Evolutionary conservation across 2,329 filamentous ascomycete genomes (phyloP).

Genomic region (Emergomyces africanus): DNA sequence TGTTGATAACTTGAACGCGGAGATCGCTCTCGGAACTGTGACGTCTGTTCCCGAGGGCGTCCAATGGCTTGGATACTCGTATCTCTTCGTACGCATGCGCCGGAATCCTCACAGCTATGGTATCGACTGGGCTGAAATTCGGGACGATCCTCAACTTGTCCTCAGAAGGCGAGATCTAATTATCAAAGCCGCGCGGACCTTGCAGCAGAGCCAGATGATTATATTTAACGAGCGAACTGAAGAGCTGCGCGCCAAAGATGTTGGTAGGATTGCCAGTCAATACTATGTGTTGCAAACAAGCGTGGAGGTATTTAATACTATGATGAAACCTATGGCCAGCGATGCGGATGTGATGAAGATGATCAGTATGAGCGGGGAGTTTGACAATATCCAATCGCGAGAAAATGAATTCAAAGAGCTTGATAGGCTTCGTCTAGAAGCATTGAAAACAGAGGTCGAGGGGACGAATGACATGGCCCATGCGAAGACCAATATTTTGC

Average conservation of each 20-base stretch:
- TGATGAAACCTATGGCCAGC: conserved; percentile 76
- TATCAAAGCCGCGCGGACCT: conserved; percentile 71
- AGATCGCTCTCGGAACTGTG: conserved; percentile 86
- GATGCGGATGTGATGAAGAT: conserved; percentile 91
- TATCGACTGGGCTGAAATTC: conserved; percentile 85
- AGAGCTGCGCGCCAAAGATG: conserved; percentile 84
- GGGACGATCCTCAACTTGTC: conserved; percentile 77
- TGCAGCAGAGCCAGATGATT: conserved; percentile 96
- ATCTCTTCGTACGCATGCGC: conserved; percentile 93
- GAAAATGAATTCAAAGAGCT: conserved; percentile 86
- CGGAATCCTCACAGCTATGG: conserved; percentile 84
- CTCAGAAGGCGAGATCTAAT: conserved; percentile 74
- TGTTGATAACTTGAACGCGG: conserved; percentile 93
- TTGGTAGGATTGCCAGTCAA: conserved; percentile 92
- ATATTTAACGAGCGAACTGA: conserved; percentile 94
- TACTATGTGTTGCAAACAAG: conserved; percentile 91
- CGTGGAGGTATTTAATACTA: conserved; percentile 88
- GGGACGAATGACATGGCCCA: conserved; percentile 56
- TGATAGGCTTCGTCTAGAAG: conserved; percentile 55
- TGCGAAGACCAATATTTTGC: conserved; percentile 86
- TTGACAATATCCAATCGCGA: conserved; percentile 88
- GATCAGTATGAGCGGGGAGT: conserved; percentile 96
- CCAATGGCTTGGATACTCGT: conserved; percentile 96
- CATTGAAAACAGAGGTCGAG: conserved; percentile 65
- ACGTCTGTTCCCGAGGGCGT: conserved; percentile 89